Base-by-base conservation (phyloP, 148 eudicot genomes). In the Nyssa sinensis region DNA sequence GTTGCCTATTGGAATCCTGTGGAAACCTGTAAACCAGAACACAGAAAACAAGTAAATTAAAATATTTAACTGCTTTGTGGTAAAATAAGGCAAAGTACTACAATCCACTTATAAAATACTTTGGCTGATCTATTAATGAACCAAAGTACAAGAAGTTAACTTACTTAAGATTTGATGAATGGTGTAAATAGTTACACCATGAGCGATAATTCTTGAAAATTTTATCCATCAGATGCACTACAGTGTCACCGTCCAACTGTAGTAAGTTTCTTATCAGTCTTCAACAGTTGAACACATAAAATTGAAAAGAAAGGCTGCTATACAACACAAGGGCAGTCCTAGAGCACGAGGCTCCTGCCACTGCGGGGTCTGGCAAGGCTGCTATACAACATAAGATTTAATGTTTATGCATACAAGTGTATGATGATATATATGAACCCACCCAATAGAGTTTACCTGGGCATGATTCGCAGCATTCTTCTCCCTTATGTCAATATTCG, bases 141-240 rank as follows among this genome's bases (percentile, higher is more conserved):
- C 59, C 21, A 49, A 4, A 49, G 5, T 13, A 49, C 32, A 62
- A 73, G 62, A 73, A 67, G 64, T 72, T 64, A 62, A 81, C 94
- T 86, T 81, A 92, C 99, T 51, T 79, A 32, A 95, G 86, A 85
- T 89, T 83, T 58, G 86, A 79, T 79, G 81, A 33, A 66, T 88
- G 74, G 82, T 89, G 99, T 82, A 95, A 87, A 82, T 92, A 92
- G 75, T 88, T 86, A 82, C 97, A 95, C 99, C 99, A 95, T 21
- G 80, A 78, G 53, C 67, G 69, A 70, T 95, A 95, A 79, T 95
- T 95, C 79, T 84, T 92, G 76, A 89, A 90, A 34, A 88, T 74
- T 73, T 86, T 90, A 28, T 90, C 94, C 87, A 64, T 84, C 82
- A 95, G 72, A 72, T 76, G 84, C 75, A 78, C 76, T 67, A 95